Percentiles rank a stretch among this genome's conserved stretches.
These are phyloP conservation scores for Fusarium sp. DNA, from an alignment of 2,329 filamentous ascomycete genomes.

Conservation along the genomic window DNA sequence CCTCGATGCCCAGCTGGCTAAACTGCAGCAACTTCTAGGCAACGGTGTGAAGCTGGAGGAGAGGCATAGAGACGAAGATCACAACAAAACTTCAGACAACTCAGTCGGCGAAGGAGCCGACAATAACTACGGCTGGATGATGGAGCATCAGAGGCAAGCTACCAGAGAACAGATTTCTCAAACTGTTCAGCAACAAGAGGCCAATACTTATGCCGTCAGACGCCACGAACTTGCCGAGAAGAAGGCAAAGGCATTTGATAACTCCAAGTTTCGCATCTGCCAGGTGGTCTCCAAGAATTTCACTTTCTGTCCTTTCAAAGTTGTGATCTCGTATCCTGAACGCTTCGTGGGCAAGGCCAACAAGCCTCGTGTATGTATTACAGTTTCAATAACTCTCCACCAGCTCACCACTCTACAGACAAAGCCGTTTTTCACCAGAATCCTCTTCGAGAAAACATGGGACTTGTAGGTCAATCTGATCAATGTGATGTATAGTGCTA, in stretches of 20 bases:
- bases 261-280: constrained; percentile 36
- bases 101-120: neutral
- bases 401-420: constrained; percentile 47
- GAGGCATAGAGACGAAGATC: neutral
- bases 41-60: constrained; percentile 31
- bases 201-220: neutral
- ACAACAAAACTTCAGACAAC: neutral
- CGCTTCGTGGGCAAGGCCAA: constrained; percentile 66
- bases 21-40: constrained; percentile 34
- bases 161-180: neutral
- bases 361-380: constrained; percentile 54
- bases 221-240: constrained; percentile 5
- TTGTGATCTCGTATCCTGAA: constrained; percentile 67
- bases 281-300: constrained; percentile 39
- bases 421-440: constrained; percentile 62
- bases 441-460: constrained; percentile 73
- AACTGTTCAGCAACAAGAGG: neutral
- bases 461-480: constrained; percentile 69
- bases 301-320: constrained; percentile 60
- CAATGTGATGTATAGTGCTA: neutral
- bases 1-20: constrained; percentile 32
- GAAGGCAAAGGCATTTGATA: constrained; percentile 35
- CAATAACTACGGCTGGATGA: constrained; percentile 3
- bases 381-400: neutral
- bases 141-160: neutral